These are phyloP conservation scores for Rhizomucor miehei DNA, from an alignment of 371 early-diverging fungal species.

Conservation along the genomic window DNA sequence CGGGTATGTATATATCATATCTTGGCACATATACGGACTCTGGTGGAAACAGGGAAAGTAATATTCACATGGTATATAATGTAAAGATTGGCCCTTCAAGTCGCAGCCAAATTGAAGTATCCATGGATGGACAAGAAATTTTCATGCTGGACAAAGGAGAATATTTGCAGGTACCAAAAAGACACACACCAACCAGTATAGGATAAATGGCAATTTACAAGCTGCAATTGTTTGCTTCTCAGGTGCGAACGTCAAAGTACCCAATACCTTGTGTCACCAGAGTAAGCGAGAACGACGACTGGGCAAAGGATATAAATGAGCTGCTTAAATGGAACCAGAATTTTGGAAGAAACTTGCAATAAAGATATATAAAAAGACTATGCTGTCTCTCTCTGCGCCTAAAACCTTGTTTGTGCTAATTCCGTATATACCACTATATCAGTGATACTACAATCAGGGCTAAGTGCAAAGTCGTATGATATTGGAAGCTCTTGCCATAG, in stretches of 20 bases:
- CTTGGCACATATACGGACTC: too few relatives aligned
- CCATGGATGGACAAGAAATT: conserved; percentile 72
- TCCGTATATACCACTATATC: too few relatives aligned
- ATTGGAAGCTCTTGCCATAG: too few relatives aligned
- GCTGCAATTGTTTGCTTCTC: too few relatives aligned
- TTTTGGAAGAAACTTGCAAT: conserved; percentile 45
- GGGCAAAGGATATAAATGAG: conserved; percentile 80
- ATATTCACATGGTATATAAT: conserved; percentile 7
- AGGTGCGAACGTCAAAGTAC: conserved; percentile 72
- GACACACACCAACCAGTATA: too few relatives aligned
- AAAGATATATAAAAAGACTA: not conserved
- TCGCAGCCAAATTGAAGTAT: conserved; percentile 64
- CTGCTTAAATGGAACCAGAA: conserved; percentile 82
- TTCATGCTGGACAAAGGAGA: conserved; percentile 67
- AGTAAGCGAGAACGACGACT: conserved; percentile 61
- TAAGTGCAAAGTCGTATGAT: too few relatives aligned
- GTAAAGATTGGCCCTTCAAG: conserved; percentile 64
- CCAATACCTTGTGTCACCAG: conserved; percentile 78
- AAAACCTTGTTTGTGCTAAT: too few relatives aligned
- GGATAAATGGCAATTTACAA: too few relatives aligned
- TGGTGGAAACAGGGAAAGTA: too few relatives aligned
- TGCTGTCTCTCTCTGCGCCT: too few relatives aligned
- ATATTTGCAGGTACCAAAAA: conserved; percentile 54
- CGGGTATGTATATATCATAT: conserved; percentile 46
- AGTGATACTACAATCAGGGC: too few relatives aligned